These are phyloP conservation scores for Claviceps maximensis DNA, from an alignment of 2,329 filamentous ascomycete genomes.

Conservation along the genomic window DNA sequence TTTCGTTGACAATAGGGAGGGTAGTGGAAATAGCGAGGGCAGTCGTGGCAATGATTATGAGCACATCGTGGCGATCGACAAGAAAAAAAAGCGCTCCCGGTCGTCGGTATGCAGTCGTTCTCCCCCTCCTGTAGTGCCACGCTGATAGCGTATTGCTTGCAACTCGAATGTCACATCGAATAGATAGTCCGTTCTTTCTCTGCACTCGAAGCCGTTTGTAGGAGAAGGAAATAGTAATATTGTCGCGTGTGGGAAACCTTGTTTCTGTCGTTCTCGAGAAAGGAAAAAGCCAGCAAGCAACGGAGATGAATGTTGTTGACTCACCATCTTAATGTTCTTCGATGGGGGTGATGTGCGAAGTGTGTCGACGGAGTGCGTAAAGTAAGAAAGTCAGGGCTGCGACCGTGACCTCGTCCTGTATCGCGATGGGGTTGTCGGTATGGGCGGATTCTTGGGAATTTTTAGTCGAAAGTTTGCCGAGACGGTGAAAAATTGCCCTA, in stretches of 20 bases:
- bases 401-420: constrained; percentile 21
- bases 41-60: background rate
- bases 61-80: background rate
- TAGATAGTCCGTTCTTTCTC: background rate
- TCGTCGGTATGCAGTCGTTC: background rate
- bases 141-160: background rate
- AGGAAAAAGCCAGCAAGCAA: background rate
- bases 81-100: too few species aligned
- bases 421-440: constrained; percentile 18
- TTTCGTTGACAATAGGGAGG: background rate
- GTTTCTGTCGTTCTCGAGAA: background rate
- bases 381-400: constrained; percentile 20
- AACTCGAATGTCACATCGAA: background rate
- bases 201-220: background rate
- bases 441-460: constrained; percentile 15
- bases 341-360: constrained; percentile 26
- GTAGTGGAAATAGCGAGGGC: too few species aligned
- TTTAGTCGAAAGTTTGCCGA: constrained; percentile 23
- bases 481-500: constrained; percentile 24
- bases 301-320: constrained; percentile 15
- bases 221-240: background rate
- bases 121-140: background rate
- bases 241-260: background rate
- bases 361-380: constrained; percentile 25
- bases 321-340: constrained; percentile 36